Evolutionary conservation across 2,329 filamentous ascomycete genomes (phyloP).

Genomic region (Fusarium sp.): DNA sequence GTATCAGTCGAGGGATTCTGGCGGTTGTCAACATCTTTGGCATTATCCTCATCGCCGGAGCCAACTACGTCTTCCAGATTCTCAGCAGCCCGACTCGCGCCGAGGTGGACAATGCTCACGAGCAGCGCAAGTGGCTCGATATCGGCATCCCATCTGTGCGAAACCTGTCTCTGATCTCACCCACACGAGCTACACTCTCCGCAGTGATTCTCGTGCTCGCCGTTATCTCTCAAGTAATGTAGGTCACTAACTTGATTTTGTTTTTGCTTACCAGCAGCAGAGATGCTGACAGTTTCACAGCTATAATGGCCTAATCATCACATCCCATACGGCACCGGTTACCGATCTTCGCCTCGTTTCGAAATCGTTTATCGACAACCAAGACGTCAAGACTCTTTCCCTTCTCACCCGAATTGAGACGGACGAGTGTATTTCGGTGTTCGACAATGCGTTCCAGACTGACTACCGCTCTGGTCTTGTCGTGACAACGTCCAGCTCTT

Average conservation of each 20-base stretch:
- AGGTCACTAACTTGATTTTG: conserved; percentile 34
- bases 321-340: conserved; percentile 46
- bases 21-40: conserved; percentile 58
- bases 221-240: conserved; percentile 63
- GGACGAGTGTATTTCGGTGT: conserved; percentile 20
- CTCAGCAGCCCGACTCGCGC: conserved; percentile 64
- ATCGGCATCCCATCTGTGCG: conserved; percentile 65
- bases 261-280: background rate
- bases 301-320: conserved; percentile 65
- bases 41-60: conserved; percentile 59
- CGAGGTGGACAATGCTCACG: conserved; percentile 62
- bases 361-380: conserved; percentile 20
- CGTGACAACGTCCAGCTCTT: conserved; percentile 14
- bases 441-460: conserved; percentile 24
- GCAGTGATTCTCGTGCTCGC: conserved; percentile 55
- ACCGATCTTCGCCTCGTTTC: conserved; percentile 28
- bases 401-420: conserved; percentile 13
- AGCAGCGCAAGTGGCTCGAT: conserved; percentile 60
- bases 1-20: conserved; percentile 56
- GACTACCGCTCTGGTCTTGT: conserved; percentile 22
- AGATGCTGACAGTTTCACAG: conserved; percentile 44
- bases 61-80: conserved; percentile 67
- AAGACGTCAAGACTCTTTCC: background rate
- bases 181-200: conserved; percentile 54
- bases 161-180: conserved; percentile 59